Evolutionary conservation across 352 stramenopile genomes (phyloP).

Genomic region (Blastocystis sp.): DNA sequence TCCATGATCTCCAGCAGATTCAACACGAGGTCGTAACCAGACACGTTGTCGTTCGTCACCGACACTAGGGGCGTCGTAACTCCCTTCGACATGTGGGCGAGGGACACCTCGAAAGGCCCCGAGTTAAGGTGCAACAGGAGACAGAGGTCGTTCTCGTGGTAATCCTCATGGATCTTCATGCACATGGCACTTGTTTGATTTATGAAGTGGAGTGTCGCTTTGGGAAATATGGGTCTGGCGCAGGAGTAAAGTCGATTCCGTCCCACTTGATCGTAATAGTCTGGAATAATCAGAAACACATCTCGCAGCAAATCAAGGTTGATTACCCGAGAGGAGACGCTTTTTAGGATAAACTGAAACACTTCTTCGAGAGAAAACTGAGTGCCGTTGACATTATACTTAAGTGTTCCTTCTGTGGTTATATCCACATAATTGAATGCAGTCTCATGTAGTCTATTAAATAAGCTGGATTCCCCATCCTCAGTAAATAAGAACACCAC

Average conservation of each 20-base stretch:
- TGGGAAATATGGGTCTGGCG: too few species aligned
- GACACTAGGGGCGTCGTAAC: not conserved
- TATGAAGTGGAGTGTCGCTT: not conserved
- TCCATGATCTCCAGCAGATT: not conserved
- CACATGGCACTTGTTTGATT: not conserved
- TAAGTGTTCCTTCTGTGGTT: not conserved
- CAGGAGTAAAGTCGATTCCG: not conserved
- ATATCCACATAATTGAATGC: not conserved
- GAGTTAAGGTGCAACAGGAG: not conserved
- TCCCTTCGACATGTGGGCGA: not conserved
- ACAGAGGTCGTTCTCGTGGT: not conserved
- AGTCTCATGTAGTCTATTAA: not conserved
- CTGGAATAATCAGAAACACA: not conserved
- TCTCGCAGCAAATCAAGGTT: not conserved
- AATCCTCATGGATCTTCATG: not conserved
- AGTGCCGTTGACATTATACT: not conserved
- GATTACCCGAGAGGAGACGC: not conserved
- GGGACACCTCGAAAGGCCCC: not conserved
- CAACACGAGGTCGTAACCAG: not conserved
- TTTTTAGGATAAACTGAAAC: not conserved
- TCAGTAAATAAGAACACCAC: not conserved
- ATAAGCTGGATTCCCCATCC: not conserved
- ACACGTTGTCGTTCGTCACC: not conserved
- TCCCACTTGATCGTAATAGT: not conserved
- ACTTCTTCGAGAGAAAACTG: not conserved